Evolutionary conservation across 1,139 yeast species (phyloP), one percentile per base, ranked within the genome.

Genomic region (Taiozyma sp.): DNA sequence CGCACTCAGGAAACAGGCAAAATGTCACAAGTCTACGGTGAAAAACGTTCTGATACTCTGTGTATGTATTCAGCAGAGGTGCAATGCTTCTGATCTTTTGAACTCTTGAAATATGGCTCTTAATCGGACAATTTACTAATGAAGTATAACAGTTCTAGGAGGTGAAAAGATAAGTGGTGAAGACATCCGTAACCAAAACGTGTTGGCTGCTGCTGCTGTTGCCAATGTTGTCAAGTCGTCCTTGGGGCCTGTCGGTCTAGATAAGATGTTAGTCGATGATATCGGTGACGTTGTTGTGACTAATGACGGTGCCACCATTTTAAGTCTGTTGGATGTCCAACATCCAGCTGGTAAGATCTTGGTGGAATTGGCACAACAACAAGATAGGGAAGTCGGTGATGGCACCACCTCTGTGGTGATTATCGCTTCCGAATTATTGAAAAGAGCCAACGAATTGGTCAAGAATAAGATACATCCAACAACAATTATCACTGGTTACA

Each of bases 201-300:
- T 95, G 28, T 75, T 90, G 64, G 99, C 99, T 11, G 95, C 98
- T 26, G 89, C 84, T 67, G 93, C 97, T 4, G 97, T 95, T 50
- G 97, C 99, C 59, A 95, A 95, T 68, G 97, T 95, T 44, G 97
- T 95, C 58, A 95, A 93, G 70, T 86, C 97, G 22, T 90, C 98
- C 3, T 75, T 95, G 55, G 99, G 99, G 7, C 99, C 99, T 8
- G 99, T 93, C 42, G 99, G 99, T 26, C 77, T 95, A 52, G 99
- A 95, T 71, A 95, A 95, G 74, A 93, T 95, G 97, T 78, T 95
- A 53, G 99, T 95, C 47, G 99, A 95, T 70, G 99, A 95, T 67
- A 95, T 95, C 71, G 99, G 99, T 55, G 99, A 95, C 71, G 98
- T 95, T 47, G 91, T 97, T 7, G 98, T 95, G 50, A 95, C 99